A percentile compares a stretch with the other conserved stretches of the same genome.
Conservation (phyloP, 441 rosid genomes). For the Croton setiger region DNA sequence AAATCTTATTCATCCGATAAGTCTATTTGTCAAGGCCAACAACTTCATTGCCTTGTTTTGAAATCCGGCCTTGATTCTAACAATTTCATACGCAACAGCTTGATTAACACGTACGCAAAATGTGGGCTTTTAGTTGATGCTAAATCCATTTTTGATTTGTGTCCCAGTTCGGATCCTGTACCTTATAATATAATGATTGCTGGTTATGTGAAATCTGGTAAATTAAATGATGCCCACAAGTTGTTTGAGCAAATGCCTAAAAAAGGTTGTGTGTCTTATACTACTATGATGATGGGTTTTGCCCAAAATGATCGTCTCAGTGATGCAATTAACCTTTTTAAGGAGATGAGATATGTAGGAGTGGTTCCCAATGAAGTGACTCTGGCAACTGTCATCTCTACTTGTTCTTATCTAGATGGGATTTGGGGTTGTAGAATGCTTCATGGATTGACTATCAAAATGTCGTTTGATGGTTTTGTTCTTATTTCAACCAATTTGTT, state of each 20-base stretch:
- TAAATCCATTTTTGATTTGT: constrained; percentile 37
- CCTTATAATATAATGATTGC: constrained; percentile 67
- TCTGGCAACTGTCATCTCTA: constrained; percentile 50
- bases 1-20: constrained; percentile 44
- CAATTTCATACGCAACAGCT: constrained; percentile 58
- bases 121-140: constrained; percentile 54
- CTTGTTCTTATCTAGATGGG: constrained; percentile 50
- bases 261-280: constrained; percentile 60
- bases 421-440: constrained; percentile 56
- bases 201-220: constrained; percentile 47
- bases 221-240: constrained; percentile 46
- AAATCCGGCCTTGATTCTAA: constrained; percentile 60
- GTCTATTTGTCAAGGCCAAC: constrained; percentile 42
- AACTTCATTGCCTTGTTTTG: constrained; percentile 47
- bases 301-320: constrained; percentile 40
- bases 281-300: constrained; percentile 72
- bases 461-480: constrained; percentile 41
- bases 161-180: constrained; percentile 40
- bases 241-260: constrained; percentile 67
- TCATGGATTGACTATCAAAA: constrained; percentile 54
- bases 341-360: constrained; percentile 52
- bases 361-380: constrained; percentile 61
- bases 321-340: constrained; percentile 50
- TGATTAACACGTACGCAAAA: constrained; percentile 70
- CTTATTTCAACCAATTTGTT: constrained; percentile 66